Base-by-base conservation (phyloP, 2,329 filamentous ascomycete genomes). In the Epichloe gansuensis region DNA sequence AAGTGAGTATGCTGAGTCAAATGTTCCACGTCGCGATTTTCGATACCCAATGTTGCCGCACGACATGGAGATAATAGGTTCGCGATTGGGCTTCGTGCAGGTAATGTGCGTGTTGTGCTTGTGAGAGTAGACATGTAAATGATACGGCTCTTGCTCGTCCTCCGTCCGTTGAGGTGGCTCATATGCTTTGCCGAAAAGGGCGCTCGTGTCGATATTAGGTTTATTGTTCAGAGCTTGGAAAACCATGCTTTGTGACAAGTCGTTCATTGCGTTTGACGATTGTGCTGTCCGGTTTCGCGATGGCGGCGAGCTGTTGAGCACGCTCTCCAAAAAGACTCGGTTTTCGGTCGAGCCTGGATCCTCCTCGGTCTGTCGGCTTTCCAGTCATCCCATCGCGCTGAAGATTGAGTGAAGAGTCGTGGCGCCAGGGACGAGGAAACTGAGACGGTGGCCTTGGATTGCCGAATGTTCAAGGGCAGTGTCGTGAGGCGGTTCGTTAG, bases 71-170 rank as follows among this genome's bases (percentile, higher is more conserved):
- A 98, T 75, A 58, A 97, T 79, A 31, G 88, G 80, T 58, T 88
- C 80, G 47, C 85, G 78, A 66, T 89, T 83, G 31, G 93, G 91
- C 63, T 85, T 83, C 23, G 90, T 88, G 59, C 96, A 80, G 1
- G 91, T 96, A 62, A 98, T 80, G 70, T 97, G 89, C 21, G 88
- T 93, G 74, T 98, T 98, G 79, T 96, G 93, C 72, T 89, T 94
- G 67, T 87, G 85, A 31, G 86, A 74, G 71, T 82, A 91, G 67
- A 98, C 76, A 72, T 95, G 88, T 58, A 98, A 78, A 67, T 95
- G 89, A 73, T 89, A 89, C 2, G 87, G 85, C 64, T 86, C 79
- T 39, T 72, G 57, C 13, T 67, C 59, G 49, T 72, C 63, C 45
- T 74, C 69, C 46, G 60, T 65, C 42, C 59, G 54, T 51, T 65